Percentiles rank a stretch among this genome's conserved stretches.
These are phyloP conservation scores for Crataegus laevigata DNA, from an alignment of 306 rosid genomes.

Conservation along the genomic window DNA sequence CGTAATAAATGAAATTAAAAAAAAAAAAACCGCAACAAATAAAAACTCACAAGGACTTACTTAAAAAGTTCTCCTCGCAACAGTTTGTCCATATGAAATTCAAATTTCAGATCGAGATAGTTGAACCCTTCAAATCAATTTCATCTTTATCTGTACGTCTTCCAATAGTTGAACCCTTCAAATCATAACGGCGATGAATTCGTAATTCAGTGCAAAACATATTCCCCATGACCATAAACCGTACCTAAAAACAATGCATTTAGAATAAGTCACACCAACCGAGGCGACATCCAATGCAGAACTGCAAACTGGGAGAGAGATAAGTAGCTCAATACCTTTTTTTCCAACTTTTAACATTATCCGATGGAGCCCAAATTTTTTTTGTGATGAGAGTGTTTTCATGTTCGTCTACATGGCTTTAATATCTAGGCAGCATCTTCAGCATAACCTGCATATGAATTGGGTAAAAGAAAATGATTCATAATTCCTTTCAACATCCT, in stretches of 20 bases:
- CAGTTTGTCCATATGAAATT: constrained; percentile 87
- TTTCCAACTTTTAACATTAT: constrained; percentile 67
- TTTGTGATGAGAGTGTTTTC: constrained; percentile 95
- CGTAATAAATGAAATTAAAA: no score
- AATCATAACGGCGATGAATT: constrained; percentile 87
- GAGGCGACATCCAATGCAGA: constrained; percentile 6
- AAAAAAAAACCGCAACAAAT: no score
- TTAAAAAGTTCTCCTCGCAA: constrained; percentile 67
- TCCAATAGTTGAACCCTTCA: constrained; percentile 89
- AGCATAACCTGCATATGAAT: constrained; percentile 55
- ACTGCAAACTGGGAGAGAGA: constrained; percentile 13
- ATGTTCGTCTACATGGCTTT: constrained; percentile 57
- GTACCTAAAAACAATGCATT: constrained; percentile 52
- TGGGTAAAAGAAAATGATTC: neutral
- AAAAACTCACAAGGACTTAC: constrained; percentile 40
- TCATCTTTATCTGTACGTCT: constrained; percentile 62
- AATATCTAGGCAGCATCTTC: constrained; percentile 85
- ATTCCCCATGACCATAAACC: constrained; percentile 97
- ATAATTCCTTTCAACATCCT: neutral
- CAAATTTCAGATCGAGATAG: constrained; percentile 71
- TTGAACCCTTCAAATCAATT: constrained; percentile 63
- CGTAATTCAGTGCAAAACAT: constrained; percentile 87
- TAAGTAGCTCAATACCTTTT: constrained; percentile 49
- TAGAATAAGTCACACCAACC: constrained; percentile 11
- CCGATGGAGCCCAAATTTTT: constrained; percentile 83